A percentile compares a stretch with the other conserved stretches of the same genome.
phyloP scores from a whole-genome alignment of 768 basidiomycete genomes.

The Calocera cornea region DNA sequence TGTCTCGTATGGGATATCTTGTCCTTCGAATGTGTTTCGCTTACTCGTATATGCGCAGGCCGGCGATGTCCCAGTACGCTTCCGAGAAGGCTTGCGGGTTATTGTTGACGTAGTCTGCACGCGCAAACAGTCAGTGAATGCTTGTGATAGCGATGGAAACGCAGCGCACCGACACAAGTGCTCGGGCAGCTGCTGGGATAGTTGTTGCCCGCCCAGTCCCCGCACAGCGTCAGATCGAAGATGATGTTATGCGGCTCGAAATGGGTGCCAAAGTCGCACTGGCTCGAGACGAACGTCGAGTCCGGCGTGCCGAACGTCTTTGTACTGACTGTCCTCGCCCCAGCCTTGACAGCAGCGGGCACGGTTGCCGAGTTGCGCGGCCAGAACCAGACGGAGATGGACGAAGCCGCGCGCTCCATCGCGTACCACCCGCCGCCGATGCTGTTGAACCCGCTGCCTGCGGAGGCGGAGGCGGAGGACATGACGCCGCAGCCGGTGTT shows the following conservation, averaged over 20 bases:
- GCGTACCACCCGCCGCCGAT: slow-evolving; percentile 49
- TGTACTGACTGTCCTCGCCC: slow-evolving; percentile 34
- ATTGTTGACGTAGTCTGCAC: slow-evolving; percentile 43
- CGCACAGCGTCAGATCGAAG: slow-evolving; percentile 52
- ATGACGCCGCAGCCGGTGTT: slow-evolving; percentile 52
- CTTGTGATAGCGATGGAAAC: slow-evolving; percentile 10
- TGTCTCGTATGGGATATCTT: not conserved
- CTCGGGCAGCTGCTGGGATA: slow-evolving; percentile 11
- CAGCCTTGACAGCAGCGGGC: slow-evolving; percentile 34
- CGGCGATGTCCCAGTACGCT: slow-evolving; percentile 59
- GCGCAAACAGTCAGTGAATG: slow-evolving; percentile 19
- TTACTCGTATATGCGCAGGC: slow-evolving; percentile 40
- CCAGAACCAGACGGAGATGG: slow-evolving; percentile 56
- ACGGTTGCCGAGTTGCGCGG: slow-evolving; percentile 32
- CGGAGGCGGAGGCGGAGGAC: slow-evolving; percentile 30
- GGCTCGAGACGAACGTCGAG: slow-evolving; percentile 19
- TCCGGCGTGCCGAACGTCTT: slow-evolving; percentile 14
- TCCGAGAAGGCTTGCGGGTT: slow-evolving; percentile 44
- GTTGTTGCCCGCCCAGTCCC: slow-evolving; percentile 42
- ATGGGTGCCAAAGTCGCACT: slow-evolving; percentile 41
- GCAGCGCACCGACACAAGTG: slow-evolving; percentile 11
- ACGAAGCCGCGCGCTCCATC: slow-evolving; percentile 30
- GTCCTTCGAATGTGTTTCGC: not conserved
- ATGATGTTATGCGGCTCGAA: slow-evolving; percentile 42
- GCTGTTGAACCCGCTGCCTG: slow-evolving; percentile 37